Evolutionary conservation across 1,139 yeast genomes (phyloP), one percentile per base, ranked within the genome.

Genomic region (Sugiyamaella grinbergsii): DNA sequence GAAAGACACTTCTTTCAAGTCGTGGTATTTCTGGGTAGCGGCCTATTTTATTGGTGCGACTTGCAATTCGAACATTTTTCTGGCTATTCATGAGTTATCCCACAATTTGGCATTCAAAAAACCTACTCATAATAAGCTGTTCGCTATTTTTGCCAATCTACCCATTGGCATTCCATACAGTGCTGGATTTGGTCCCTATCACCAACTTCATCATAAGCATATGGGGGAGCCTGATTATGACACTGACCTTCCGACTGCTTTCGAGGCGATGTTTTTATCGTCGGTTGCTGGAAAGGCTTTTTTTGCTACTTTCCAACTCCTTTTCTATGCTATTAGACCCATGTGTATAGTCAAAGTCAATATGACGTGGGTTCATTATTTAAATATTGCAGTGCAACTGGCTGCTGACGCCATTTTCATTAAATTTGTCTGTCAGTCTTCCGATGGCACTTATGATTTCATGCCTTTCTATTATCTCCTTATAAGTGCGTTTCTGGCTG

Each of bases 151-250:
- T 57, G 79, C 91, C 34, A 90, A 90, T 64, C 70, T 87, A 47
- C 96, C 96, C 1, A 87, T 90, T 50, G 96, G 96, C 0, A 77
- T 90, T 33, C 97, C 97, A 0, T 90, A 88, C 68, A 79, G 89
- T 38, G 96, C 96, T 0, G 85, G 95, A 2, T 90, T 90, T 69
- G 89, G 85, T 55, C 96, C 96, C 8, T 90, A 90, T 67, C 97
- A 90, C 63, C 88, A 88, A 65, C 75, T 90, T 44, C 97, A 90
- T 64, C 97, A 90, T 70, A 90, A 90, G 68, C 89, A 85, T 62
- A 71, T 86, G 65, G 97, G 97, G n/a, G 96, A 90, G 66, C 85
- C 82, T 59, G 75, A 77, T 46, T 81, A 81, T 63, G 97, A 90
- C 67, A 85, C 96, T 0, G 97, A 90, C 67, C 74, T 90, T 57